These are phyloP conservation scores for Xylariaceae sp. DNA, from an alignment of 2,329 filamentous ascomycete genomes.

Conservation along the genomic window DNA sequence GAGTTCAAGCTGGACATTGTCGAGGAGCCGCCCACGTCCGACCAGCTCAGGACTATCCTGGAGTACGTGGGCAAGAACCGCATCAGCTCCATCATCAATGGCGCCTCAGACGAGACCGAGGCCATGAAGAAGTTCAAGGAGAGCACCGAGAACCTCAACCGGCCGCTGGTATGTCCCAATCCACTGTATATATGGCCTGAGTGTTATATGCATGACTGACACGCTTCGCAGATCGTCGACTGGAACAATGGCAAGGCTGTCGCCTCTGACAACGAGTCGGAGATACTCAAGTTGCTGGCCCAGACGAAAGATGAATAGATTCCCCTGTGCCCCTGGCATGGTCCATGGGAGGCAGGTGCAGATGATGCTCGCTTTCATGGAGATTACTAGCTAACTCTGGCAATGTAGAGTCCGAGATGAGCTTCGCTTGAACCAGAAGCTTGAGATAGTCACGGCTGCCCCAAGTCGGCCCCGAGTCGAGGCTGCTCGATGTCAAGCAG, in stretches of 20 bases:
- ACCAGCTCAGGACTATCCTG: conserved; percentile 77
- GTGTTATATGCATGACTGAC: too few species aligned
- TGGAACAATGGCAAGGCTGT: conserved; percentile 86
- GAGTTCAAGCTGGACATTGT: conserved; percentile 85
- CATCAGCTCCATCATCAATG: conserved; percentile 58
- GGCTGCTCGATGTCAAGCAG: too few species aligned
- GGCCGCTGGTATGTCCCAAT: conserved; percentile 71
- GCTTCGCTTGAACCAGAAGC: too few species aligned
- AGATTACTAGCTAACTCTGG: too few species aligned
- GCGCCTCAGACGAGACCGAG: conserved; percentile 66
- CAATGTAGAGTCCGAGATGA: too few species aligned
- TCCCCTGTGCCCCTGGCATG: too few species aligned
- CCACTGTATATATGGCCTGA: too few species aligned
- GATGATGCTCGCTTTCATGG: too few species aligned
- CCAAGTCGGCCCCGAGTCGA: too few species aligned
- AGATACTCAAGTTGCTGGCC: conserved; percentile 76
- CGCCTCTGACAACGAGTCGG: conserved; percentile 73
- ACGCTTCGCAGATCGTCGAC: conserved; percentile 58
- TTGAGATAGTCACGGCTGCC: too few species aligned
- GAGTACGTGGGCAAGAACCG: conserved; percentile 66
- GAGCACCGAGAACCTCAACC: conserved; percentile 58
- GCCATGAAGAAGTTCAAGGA: conserved; percentile 73
- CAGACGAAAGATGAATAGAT: too few species aligned
- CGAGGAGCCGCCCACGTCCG: conserved; percentile 68
- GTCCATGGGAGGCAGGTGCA: too few species aligned